Base-by-base conservation (phyloP, 495 filamentous ascomycete species). In the Opeltia flavorubescens region DNA sequence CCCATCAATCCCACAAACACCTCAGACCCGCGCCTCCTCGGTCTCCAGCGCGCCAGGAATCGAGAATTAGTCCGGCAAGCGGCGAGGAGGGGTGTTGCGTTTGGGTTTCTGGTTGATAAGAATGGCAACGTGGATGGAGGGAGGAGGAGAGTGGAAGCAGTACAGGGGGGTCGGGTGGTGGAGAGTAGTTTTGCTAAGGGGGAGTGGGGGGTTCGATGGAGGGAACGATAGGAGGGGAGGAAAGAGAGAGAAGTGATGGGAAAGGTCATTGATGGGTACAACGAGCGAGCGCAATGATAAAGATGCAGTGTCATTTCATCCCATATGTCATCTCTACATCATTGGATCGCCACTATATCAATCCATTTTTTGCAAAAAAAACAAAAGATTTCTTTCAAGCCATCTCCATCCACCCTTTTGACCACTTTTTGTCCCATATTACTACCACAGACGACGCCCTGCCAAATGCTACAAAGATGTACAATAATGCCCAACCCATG, bases 151-250 rank as follows among this genome's bases (percentile, higher is more conserved):
- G 39, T 50, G 23, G 55, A 55, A 27, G 54, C 53, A n/a, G 46
- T 58, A 17, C 47, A 68, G 65, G 53, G 61, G 20, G 68, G 62
- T 0, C 52, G 55, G 38, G 65, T 70, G 6, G 67, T 71, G 18
- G 69, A 64, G 50, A 48, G 53, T 20, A 59, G 55, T 47, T 66
- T 69, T 54, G 63, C 67, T 6, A 74, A 71, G 52, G 67, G 67
- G 6, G 63, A 70, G 28, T 72, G 67, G 68, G 65, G 59, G 1
- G 58, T 71, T 15, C 45, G 64, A 44, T 71, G 66, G 68, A 59
- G 62, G 48, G 64, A 57, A 13, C 45, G 64, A 44, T 71, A 66
- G 68, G 58, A 61, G 48, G 64, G 56, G 43, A 17, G 34, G 34
- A 18, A 17, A 35, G 3, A 5, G 33, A 4, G 33, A 17, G 3